These are phyloP conservation scores for Hyphopichia khmerensis DNA, from an alignment of 1,139 yeast genomes.

Conservation along the genomic window DNA sequence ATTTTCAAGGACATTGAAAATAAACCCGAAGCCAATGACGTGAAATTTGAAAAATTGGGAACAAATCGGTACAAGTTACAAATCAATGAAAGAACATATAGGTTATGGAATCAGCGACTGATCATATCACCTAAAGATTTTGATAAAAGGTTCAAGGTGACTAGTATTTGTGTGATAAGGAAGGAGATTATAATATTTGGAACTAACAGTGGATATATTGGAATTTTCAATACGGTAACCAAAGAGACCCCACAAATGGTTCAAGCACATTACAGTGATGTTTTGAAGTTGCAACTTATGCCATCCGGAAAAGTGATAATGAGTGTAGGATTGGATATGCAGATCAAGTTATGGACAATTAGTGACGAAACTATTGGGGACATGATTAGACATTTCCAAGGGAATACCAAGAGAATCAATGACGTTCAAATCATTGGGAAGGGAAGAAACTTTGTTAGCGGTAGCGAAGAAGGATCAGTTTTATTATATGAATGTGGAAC, in stretches of 20 bases:
- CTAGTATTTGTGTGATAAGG: constrained; percentile 3
- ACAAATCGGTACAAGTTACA: background rate
- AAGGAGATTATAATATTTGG: background rate
- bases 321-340: constrained; percentile 56
- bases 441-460: constrained; percentile 63
- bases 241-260: constrained; percentile 4
- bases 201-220: background rate
- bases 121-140: background rate
- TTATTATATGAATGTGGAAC: constrained; percentile 69
- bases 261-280: constrained; percentile 49
- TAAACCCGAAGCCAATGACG: background rate
- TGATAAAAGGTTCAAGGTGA: background rate
- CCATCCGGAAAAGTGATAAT: constrained; percentile 62
- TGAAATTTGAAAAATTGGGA: background rate
- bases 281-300: constrained; percentile 39
- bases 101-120: background rate
- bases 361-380: background rate
- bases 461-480: constrained; percentile 53
- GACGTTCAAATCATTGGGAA: constrained; percentile 51
- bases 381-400: constrained; percentile 9
- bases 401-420: constrained; percentile 47
- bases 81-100: background rate
- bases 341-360: constrained; percentile 55
- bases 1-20: background rate
- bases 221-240: background rate